Evolutionary conservation across 306 rosid genomes (phyloP), one percentile per base, ranked within the genome.

Genomic region (Fragaria nilgerrensis): DNA sequence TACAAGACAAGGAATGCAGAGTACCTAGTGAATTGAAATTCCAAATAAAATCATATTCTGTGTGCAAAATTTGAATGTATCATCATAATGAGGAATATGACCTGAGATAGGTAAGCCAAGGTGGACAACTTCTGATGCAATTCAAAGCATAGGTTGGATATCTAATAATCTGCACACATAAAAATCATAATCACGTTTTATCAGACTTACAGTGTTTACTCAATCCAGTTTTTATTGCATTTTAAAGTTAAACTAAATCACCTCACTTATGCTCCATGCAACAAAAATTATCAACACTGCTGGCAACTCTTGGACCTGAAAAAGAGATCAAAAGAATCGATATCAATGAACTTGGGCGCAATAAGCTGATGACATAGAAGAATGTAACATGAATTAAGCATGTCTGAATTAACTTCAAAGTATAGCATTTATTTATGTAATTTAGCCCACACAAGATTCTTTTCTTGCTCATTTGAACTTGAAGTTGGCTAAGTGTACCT

Each of bases 191-290:
- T 27, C 58, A 6, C 1, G 14, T 19, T 44, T 19, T 67, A n/a
- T 67, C 25, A n/a, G 50, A 65, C 47, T 65, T 36, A 7, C 13
- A 64, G 0, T 64, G 45, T 64, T 65, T 32, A 65, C 45, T 65
- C 10, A 1, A 29, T 16, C 9, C 19, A 16, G 4, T 34, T 65
- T 13, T 12, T 17, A 17, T 3, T 34, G 78, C 14, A 56, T 16
- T 25, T 15, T 17, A 43, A 15, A 9, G 23, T 76, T 25, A 39
- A n/a, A 37, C 32, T 58, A 72, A 77, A 59, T 77, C 73, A 92
- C 99, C 92, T 95, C 97, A 81, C 87, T 81, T 59, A 88, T 74
- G 89, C 96, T 90, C 99, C 99, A 92, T 58, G 96, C 92, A 74
- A 87, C 36, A 82, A 92, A 88, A 77, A 96, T 90, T 76, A 92